phyloP scores from a whole-genome alignment of 139 green algal species.

The Zygnema circumcarinatum region DNA sequence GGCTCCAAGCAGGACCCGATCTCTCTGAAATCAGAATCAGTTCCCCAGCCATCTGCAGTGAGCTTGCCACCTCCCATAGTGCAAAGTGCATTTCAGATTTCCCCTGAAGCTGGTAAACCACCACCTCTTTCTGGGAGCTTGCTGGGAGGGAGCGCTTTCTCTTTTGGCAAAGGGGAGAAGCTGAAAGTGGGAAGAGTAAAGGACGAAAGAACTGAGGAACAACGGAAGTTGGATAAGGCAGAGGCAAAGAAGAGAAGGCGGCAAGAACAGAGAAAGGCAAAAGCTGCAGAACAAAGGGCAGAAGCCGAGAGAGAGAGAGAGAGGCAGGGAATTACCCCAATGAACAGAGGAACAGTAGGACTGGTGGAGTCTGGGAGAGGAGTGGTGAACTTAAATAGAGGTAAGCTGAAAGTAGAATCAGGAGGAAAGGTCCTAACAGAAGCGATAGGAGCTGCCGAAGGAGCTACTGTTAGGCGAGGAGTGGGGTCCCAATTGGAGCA shows the following conservation, averaged over 20 bases:
- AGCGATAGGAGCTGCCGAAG: constrained; percentile 10
- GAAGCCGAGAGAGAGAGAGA: neutral
- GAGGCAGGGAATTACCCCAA: neutral
- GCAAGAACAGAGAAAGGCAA: neutral
- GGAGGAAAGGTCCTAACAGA: neutral
- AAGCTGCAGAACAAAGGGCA: constrained; percentile 17
- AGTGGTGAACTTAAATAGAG: neutral
- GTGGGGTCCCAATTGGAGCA: neutral
- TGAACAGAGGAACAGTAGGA: neutral
- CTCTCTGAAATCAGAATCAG: neutral
- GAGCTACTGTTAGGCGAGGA: neutral
- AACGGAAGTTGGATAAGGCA: constrained; percentile 16
- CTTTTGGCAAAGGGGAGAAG: neutral
- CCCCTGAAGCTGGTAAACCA: too few species aligned
- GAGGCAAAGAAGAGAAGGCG: neutral
- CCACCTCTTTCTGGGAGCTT: too few species aligned
- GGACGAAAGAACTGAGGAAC: neutral
- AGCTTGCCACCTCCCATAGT: too few species aligned
- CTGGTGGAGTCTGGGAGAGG: neutral
- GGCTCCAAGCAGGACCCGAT: neutral
- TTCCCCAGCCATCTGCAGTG: neutral
- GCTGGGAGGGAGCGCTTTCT: too few species aligned
- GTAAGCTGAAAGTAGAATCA: constrained; percentile 3
- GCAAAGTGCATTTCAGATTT: too few species aligned
- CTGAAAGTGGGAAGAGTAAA: neutral